These are phyloP conservation scores for Fusarium sororula DNA, from an alignment of 2,329 filamentous ascomycete genomes.

Conservation along the genomic window DNA sequence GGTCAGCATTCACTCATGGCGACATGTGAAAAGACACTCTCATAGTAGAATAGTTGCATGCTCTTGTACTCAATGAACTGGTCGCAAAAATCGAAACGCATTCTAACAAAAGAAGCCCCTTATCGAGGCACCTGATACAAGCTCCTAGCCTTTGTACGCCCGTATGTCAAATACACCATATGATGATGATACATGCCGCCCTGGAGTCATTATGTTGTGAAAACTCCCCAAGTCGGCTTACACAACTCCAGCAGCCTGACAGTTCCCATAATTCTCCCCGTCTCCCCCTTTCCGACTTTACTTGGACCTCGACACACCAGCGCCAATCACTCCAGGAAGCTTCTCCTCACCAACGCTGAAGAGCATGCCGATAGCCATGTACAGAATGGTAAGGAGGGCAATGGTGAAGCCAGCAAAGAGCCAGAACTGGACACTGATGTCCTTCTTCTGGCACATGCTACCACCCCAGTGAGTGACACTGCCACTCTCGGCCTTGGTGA, in stretches of 20 bases:
- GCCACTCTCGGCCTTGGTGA: conserved; percentile 64
- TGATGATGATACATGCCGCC: conserved; percentile 45
- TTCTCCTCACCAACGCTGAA: conserved; percentile 87
- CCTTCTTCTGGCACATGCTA: conserved; percentile 87
- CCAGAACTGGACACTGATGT: conserved; percentile 90
- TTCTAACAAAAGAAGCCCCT: conserved; percentile 43
- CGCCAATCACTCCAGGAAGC: conserved; percentile 93
- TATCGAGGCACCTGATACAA: conserved; percentile 40
- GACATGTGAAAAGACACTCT: not conserved
- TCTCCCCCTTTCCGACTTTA: conserved; percentile 43
- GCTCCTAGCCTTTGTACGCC: conserved; percentile 44
- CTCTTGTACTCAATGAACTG: conserved; percentile 19
- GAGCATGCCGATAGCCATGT: conserved; percentile 78
- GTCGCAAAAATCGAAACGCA: conserved; percentile 35
- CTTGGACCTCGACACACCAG: conserved; percentile 83
- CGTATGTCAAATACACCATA: conserved; percentile 45
- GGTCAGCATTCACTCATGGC: not conserved
- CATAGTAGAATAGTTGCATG: conserved; percentile 7
- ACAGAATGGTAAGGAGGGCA: conserved; percentile 72
- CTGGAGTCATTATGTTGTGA: conserved; percentile 34
- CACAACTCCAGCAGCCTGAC: conserved; percentile 35
- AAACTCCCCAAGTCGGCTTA: conserved; percentile 31
- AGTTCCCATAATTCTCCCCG: conserved; percentile 9
- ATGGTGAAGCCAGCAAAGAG: conserved; percentile 81
- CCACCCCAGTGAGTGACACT: conserved; percentile 84